Conservation (phyloP, 352 stramenopile genomes). For the Phytophthora ramorum region DNA sequence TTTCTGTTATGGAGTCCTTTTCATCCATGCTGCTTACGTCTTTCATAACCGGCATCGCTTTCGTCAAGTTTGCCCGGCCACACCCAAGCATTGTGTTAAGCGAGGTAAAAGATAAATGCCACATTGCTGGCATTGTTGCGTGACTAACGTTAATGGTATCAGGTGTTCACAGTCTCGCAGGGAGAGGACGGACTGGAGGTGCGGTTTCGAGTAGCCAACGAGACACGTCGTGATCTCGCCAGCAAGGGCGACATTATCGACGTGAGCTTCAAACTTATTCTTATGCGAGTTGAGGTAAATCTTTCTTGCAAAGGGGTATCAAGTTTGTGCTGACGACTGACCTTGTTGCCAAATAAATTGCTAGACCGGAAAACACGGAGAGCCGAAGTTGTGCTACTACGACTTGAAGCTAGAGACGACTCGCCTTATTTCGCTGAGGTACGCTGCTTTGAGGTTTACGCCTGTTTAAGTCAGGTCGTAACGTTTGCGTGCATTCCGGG, state of each 20-base stretch:
- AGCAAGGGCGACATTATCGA: conserved; percentile 62
- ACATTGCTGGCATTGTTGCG: neutral
- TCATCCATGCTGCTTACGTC: conserved; percentile 63
- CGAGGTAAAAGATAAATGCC: conserved; percentile 26
- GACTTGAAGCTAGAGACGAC: conserved; percentile 54
- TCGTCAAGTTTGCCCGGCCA: conserved; percentile 68
- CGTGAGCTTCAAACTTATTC: conserved; percentile 65
- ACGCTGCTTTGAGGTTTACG: neutral
- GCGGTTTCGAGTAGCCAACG: conserved; percentile 67
- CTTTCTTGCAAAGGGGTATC: neutral
- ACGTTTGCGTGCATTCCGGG: conserved; percentile 2
- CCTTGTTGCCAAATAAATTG: neutral
- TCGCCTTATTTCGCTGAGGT: conserved; percentile 62
- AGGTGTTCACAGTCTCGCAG: conserved; percentile 55
- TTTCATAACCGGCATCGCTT: conserved; percentile 68
- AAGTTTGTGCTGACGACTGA: neutral
- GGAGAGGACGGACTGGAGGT: conserved; percentile 48
- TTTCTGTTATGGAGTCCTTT: conserved; percentile 58
- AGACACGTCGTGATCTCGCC: conserved; percentile 46
- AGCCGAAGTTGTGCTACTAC: conserved; percentile 73
- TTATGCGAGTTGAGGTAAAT: conserved; percentile 67
- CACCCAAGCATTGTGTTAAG: conserved; percentile 60
- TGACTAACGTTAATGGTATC: neutral
- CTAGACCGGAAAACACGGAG: conserved; percentile 42
- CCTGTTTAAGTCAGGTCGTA: neutral